These are phyloP conservation scores for Elasticomyces elasticus DNA, from an alignment of 495 filamentous ascomycete species.

Conservation along the genomic window DNA sequence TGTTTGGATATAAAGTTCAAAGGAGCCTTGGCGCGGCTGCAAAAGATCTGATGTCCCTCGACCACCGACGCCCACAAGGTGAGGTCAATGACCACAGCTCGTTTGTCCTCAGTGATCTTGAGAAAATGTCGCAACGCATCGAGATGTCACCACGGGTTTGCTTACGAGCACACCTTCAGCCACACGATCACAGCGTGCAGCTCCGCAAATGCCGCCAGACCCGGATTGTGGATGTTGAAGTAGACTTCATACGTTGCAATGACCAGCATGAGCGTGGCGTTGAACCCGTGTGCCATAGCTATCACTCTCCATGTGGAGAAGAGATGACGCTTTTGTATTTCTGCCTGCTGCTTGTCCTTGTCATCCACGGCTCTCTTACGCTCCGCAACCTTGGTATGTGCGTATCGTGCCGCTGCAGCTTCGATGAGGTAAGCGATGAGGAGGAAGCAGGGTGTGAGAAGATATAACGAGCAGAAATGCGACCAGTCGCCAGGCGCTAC, in stretches of 20 bases:
- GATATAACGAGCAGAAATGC: constrained; percentile 64
- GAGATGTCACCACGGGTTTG: no score
- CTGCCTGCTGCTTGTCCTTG: constrained; percentile 38
- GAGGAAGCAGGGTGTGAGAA: constrained; percentile 79
- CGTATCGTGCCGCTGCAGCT: constrained; percentile 63
- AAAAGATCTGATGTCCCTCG: no score
- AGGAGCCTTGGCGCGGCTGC: no score
- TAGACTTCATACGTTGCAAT: constrained; percentile 82
- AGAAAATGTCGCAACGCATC: no score
- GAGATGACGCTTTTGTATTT: constrained; percentile 42
- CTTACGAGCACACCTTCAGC: constrained; percentile 90
- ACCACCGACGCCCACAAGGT: no score
- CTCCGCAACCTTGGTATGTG: constrained; percentile 50
- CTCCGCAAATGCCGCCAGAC: constrained; percentile 84
- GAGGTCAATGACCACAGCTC: no score
- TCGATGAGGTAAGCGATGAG: constrained; percentile 85
- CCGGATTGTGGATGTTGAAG: constrained; percentile 77
- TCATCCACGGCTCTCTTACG: constrained; percentile 37
- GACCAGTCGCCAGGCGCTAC: constrained; percentile 69
- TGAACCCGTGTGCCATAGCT: constrained; percentile 67
- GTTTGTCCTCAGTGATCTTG: no score
- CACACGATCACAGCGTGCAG: constrained; percentile 91
- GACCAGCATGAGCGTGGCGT: constrained; percentile 68
- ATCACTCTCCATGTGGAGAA: constrained; percentile 67
- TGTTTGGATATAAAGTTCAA: no score